phyloP scores from a whole-genome alignment of 2,329 filamentous ascomycete species.

The Pezicula carpinea region DNA sequence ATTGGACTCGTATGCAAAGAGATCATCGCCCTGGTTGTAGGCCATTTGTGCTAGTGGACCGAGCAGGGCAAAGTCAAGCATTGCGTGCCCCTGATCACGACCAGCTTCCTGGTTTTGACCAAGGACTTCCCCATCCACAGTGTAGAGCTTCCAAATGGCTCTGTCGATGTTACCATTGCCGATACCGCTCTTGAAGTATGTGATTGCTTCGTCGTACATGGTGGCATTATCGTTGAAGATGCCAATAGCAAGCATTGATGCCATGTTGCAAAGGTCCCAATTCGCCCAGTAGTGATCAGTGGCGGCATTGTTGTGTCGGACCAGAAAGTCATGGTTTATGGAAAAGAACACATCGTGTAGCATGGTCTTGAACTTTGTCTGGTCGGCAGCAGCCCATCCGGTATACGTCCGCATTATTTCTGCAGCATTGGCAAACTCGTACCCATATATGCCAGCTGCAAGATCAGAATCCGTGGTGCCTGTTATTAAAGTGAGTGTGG shows the following conservation, averaged over 20 bases:
- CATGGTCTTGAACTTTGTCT: constrained; percentile 26
- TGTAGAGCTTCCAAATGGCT: constrained; percentile 27
- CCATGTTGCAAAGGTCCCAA: constrained; percentile 42
- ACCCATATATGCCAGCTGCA: constrained; percentile 39
- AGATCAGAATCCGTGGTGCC: constrained; percentile 35
- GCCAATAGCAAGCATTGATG: constrained; percentile 36
- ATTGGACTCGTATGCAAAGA: constrained; percentile 32
- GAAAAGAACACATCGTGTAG: constrained; percentile 33
- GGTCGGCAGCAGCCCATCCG: constrained; percentile 26
- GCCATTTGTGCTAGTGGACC: constrained; percentile 37
- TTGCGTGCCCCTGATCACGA: constrained; percentile 40
- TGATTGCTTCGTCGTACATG: constrained; percentile 33
- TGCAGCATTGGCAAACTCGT: constrained; percentile 41
- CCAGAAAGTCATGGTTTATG: constrained; percentile 34
- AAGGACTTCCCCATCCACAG: constrained; percentile 27
- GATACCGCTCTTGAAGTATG: constrained; percentile 35
- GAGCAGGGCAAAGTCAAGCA: constrained; percentile 34
- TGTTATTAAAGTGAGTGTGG: constrained; percentile 28
- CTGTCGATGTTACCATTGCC: constrained; percentile 34
- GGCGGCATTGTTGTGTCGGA: constrained; percentile 31
- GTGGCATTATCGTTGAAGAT: constrained; percentile 38
- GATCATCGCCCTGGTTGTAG: constrained; percentile 38
- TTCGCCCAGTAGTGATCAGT: constrained; percentile 30
- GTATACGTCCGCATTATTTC: constrained; percentile 35
- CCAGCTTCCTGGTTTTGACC: constrained; percentile 38